phyloP scores from a whole-genome alignment of 116 monocot genomes.

The Zostera marina region DNA sequence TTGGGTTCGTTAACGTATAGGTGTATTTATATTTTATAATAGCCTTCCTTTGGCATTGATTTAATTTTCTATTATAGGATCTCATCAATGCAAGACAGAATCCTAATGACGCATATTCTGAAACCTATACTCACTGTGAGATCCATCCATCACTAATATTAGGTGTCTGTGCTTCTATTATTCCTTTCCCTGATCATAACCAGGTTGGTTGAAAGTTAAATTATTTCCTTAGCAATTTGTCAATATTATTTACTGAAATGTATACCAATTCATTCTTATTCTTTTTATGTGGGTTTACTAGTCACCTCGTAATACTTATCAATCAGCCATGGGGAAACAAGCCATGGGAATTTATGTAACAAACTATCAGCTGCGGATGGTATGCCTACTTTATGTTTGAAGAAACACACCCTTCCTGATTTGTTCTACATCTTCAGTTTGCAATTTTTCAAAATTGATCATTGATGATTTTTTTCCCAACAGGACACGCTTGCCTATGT shows the following conservation, averaged over 20 bases:
- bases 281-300: constrained; percentile 13
- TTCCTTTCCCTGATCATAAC: constrained; percentile 99
- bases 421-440: neutral
- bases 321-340: constrained; percentile 99
- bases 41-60: neutral
- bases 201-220: constrained; percentile 32
- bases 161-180: constrained; percentile 99
- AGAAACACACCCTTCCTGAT: neutral
- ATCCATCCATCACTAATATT: constrained; percentile 95
- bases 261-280: neutral
- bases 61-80: constrained; percentile 39
- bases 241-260: neutral
- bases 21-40: neutral
- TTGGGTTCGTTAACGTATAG: no score
- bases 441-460: neutral
- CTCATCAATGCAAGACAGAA: constrained; percentile 82
- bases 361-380: constrained; percentile 94
- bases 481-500: constrained; percentile 99
- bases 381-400: constrained; percentile 6
- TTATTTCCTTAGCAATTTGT: neutral
- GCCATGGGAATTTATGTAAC: constrained; percentile 99
- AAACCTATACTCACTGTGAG: constrained; percentile 95
- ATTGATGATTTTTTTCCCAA: constrained; percentile 1
- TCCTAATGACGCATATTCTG: constrained; percentile 83
- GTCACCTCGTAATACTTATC: constrained; percentile 99